Evolutionary conservation across 495 filamentous ascomycete species (phyloP).

Genomic region (Penicillium verhagenii): DNA sequence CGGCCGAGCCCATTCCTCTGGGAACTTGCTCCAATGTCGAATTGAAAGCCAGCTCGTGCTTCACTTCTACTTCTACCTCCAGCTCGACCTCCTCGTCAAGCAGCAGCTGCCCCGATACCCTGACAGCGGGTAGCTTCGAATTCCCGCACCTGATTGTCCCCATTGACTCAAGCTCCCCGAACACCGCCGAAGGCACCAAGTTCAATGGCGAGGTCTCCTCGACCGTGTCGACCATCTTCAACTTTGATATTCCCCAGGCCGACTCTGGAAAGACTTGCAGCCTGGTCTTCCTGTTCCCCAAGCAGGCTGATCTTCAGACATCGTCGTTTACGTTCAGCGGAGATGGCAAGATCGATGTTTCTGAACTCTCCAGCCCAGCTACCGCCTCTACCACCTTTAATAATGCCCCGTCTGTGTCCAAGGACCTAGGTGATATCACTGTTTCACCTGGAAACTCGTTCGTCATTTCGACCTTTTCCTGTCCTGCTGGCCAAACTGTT

Average conservation of each 20-base stretch:
- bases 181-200: constrained; percentile 50
- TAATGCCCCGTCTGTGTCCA: constrained; percentile 44
- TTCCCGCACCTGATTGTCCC: constrained; percentile 69
- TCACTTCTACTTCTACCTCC: not conserved
- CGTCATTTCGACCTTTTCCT: constrained; percentile 53
- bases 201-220: constrained; percentile 54
- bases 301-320: constrained; percentile 48
- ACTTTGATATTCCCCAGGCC: constrained; percentile 61
- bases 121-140: constrained; percentile 49
- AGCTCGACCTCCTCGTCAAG: constrained; percentile 1
- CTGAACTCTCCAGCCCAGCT: constrained; percentile 39
- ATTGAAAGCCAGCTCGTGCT: constrained; percentile 50
- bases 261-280: constrained; percentile 60
- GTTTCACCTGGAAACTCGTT: constrained; percentile 58
- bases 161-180: constrained; percentile 54
- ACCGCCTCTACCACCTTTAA: constrained; percentile 48
- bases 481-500: constrained; percentile 51
- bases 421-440: constrained; percentile 47
- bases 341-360: constrained; percentile 54
- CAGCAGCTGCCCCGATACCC: constrained; percentile 48
- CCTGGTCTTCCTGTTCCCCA: constrained; percentile 66
- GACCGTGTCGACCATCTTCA: constrained; percentile 62
- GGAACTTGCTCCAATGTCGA: constrained; percentile 46
- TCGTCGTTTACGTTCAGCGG: constrained; percentile 57
- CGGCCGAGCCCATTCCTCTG: constrained; percentile 37